Conservation (phyloP, 495 filamentous ascomycete species). For the Aspergillus homomorphus region DNA sequence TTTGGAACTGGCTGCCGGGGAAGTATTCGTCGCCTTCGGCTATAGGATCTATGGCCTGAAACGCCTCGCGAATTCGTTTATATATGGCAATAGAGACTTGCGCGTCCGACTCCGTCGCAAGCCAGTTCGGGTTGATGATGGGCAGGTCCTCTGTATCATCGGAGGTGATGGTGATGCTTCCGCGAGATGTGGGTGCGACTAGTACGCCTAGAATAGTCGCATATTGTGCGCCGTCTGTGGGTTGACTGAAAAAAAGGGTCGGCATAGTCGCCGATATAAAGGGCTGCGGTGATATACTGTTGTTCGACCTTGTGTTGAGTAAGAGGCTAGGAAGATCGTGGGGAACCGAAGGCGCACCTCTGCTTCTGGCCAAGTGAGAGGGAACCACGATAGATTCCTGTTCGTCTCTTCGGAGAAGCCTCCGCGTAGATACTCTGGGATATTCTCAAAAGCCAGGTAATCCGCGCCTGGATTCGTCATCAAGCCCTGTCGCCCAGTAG, state of each 20-base stretch:
- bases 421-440: slow-evolving; percentile 22
- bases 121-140: slow-evolving; percentile 55
- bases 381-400: slow-evolving; percentile 37
- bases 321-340: not conserved
- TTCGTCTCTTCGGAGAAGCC: slow-evolving; percentile 21
- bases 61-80: slow-evolving; percentile 45
- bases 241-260: slow-evolving; percentile 34
- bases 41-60: slow-evolving; percentile 34
- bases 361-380: slow-evolving; percentile 58
- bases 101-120: slow-evolving; percentile 51
- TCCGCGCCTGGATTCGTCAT: slow-evolving; percentile 44
- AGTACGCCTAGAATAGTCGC: slow-evolving; percentile 42
- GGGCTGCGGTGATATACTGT: slow-evolving; percentile 35
- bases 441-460: slow-evolving; percentile 50
- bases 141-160: slow-evolving; percentile 42
- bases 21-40: slow-evolving; percentile 46
- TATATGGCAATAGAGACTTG: slow-evolving; percentile 50
- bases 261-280: slow-evolving; percentile 42
- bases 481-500: slow-evolving; percentile 26
- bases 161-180: slow-evolving; percentile 51
- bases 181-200: slow-evolving; percentile 46
- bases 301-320: no score
- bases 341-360: slow-evolving; percentile 29
- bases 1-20: slow-evolving; percentile 47
- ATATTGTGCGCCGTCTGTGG: slow-evolving; percentile 44